Conservation (phyloP, 2,329 filamentous ascomycete genomes). For the Calonectria henricotiae region DNA sequence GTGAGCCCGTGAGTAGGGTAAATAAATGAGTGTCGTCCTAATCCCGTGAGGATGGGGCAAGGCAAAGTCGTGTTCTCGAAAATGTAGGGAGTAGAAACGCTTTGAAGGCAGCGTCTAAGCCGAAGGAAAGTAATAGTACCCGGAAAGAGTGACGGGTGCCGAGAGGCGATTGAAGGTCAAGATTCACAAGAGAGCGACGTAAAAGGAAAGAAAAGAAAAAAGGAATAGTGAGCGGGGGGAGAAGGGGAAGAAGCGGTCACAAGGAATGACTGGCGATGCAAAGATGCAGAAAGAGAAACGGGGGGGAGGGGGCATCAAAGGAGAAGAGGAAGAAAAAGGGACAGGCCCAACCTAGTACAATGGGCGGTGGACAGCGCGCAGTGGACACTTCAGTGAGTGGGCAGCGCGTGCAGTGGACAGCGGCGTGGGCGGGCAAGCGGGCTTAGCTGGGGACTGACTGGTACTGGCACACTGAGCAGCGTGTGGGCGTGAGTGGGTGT, state of each 20-base stretch:
- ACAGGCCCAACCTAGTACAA: slow-evolving; percentile 28
- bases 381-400: slow-evolving; percentile 29
- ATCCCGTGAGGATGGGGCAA: slow-evolving; percentile 47
- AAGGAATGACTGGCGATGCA: slow-evolving; percentile 58
- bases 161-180: slow-evolving; percentile 55
- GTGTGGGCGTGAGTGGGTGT: slow-evolving; percentile 32
- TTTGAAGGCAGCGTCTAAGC: slow-evolving; percentile 52
- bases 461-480: slow-evolving; percentile 16
- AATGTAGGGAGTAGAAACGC: slow-evolving; percentile 43
- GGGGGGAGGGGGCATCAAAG: slow-evolving; percentile 59
- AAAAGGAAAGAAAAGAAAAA: slow-evolving; percentile 65
- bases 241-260: slow-evolving; percentile 61
- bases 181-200: slow-evolving; percentile 68
- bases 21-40: slow-evolving; percentile 57
- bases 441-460: slow-evolving; percentile 24
- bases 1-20: slow-evolving; percentile 43
- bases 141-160: slow-evolving; percentile 70
- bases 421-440: slow-evolving; percentile 27
- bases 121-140: slow-evolving; percentile 64
- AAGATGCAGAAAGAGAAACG: slow-evolving; percentile 58
- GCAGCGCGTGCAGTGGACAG: slow-evolving; percentile 29
- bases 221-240: slow-evolving; percentile 59
- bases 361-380: slow-evolving; percentile 40
- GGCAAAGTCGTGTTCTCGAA: slow-evolving; percentile 48
- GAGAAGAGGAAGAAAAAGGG: slow-evolving; percentile 50